Percentiles rank a stretch among this genome's conserved stretches.
Evolutionary conservation across 768 basidiomycete genomes (phyloP).

Genomic region (Xanthoconium purpureum): DNA sequence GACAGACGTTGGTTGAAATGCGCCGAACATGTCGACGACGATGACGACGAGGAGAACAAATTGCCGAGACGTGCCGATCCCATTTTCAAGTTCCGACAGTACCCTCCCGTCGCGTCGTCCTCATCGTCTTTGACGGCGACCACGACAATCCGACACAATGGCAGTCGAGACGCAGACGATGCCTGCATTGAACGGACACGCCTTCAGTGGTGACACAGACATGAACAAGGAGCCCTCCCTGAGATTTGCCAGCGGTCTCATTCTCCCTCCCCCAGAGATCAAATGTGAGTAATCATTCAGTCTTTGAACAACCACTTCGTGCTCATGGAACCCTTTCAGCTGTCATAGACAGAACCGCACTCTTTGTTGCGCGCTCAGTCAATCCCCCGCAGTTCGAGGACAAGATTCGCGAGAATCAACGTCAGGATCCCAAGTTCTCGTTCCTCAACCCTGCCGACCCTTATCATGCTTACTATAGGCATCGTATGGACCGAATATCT

Average conservation of each 20-base stretch:
- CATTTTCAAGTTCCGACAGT: slow-evolving; percentile 28
- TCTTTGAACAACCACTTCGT: neutral
- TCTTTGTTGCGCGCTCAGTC: slow-evolving; percentile 88
- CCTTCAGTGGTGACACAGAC: slow-evolving; percentile 40
- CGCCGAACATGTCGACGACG: slow-evolving; percentile 67
- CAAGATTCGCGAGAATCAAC: slow-evolving; percentile 95
- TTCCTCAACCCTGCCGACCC: slow-evolving; percentile 97
- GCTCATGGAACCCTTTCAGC: slow-evolving; percentile 42
- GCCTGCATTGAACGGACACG: slow-evolving; percentile 39
- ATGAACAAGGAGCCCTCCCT: slow-evolving; percentile 37
- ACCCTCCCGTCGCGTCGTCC: neutral
- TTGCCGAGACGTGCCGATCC: slow-evolving; percentile 25
- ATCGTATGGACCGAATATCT: slow-evolving; percentile 80
- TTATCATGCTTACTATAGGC: slow-evolving; percentile 97
- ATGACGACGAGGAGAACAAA: neutral
- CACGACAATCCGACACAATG: slow-evolving; percentile 37
- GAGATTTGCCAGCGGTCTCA: slow-evolving; percentile 80
- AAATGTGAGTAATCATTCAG: slow-evolving; percentile 54
- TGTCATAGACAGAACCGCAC: slow-evolving; percentile 93
- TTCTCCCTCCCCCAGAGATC: slow-evolving; percentile 94
- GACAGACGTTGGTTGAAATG: slow-evolving; percentile 71
- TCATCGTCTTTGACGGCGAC: slow-evolving; percentile 21
- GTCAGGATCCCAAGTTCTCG: slow-evolving; percentile 96
- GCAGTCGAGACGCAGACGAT: slow-evolving; percentile 43
- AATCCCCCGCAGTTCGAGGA: slow-evolving; percentile 93